Evolutionary conservation across 2,329 filamentous ascomycete genomes (phyloP), one percentile per base, ranked within the genome.

Genomic region (Alternaria conjuncta): DNA sequence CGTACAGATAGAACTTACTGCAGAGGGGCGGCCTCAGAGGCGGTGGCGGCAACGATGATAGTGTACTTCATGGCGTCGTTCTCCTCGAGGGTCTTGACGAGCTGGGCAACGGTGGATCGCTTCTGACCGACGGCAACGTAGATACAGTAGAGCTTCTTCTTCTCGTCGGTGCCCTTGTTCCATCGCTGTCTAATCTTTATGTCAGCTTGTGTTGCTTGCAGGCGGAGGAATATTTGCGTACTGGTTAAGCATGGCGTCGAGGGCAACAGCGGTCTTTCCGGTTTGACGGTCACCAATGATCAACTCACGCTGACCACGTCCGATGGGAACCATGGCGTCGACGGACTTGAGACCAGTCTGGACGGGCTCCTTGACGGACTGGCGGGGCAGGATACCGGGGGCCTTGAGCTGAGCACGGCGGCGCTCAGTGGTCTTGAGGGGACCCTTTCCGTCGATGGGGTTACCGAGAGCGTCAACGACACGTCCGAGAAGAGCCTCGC

Each of bases 231-330:
- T 3, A 2, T 21, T 51, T 36, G 32, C 89, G 90, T 96, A 96
- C 89, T 99, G 96, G 92, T 99, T 99, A 69, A 99, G 91, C 77
- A 99, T 98, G 84, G 95, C 90, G 83, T 99, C 96, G 69, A 99
- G 93, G 80, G 92, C 95, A 82, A 99, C 95, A 79, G 96, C 96
- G 82, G 96, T 99, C 92, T 99, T 99, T 85, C 96, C 96, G 79
- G 96, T 99, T 87, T 99, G 96, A 94, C 96, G 96, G 84, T 99
- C 96, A 88, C 96, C 96, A 85, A 99, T 99, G 85, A 99, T 98
- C 89, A 99, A 87, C 88, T 99, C 96, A 95, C 96, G 96, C 89
- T 99, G 96, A 82, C 96, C 96, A 95, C 96, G 96, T 83, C 96
- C 96, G 79, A 99, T 97, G 79, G 96, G 96, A 78, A 99, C 96